A percentile compares a stretch with the other conserved stretches of the same genome.
Conservation (phyloP, 2,329 filamentous ascomycete genomes). For the Botrytis sinoallii region DNA sequence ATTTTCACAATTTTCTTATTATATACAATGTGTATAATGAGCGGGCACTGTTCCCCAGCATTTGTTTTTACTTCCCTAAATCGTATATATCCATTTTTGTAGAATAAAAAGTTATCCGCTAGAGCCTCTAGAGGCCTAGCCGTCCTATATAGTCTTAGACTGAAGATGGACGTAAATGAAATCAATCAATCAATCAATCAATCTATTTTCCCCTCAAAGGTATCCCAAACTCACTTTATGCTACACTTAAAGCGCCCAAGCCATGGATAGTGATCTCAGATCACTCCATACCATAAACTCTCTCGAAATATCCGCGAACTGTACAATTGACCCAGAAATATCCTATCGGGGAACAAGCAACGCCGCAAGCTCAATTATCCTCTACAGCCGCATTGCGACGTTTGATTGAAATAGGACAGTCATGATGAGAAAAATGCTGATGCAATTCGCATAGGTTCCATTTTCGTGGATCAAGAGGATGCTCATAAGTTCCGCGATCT, state of each 20-base stretch:
- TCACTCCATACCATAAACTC: background rate
- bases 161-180: no score
- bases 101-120: no score
- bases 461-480: background rate
- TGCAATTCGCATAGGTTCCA: background rate
- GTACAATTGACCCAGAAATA: background rate
- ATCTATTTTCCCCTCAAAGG: fast-evolving
- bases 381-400: background rate
- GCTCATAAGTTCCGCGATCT: background rate
- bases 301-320: background rate
- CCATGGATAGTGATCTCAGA: background rate
- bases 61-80: no score
- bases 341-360: background rate
- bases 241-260: background rate
- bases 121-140: no score
- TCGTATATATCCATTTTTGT: no score
- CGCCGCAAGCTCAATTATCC: fast-evolving
- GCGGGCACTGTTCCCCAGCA: no score
- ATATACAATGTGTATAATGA: no score
- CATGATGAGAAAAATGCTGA: background rate
- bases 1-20: no score
- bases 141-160: no score
- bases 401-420: background rate
- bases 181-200: no score
- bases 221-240: background rate